Conservation (phyloP, 1,284 basidiomycete genomes). For the Malassezia yamatoensis region DNA sequence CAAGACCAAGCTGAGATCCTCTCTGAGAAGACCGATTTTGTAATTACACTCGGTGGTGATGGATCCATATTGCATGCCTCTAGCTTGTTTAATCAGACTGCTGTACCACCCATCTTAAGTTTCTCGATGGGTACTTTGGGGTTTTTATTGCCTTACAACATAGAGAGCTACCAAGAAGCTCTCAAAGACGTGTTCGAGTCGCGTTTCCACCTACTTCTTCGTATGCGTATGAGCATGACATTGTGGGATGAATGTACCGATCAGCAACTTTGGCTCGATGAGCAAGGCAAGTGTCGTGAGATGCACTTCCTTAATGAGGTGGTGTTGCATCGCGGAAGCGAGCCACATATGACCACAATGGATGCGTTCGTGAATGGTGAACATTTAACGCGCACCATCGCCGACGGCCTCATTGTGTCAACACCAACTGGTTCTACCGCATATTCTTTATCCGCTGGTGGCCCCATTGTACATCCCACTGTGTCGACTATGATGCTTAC, state of each 20-base stretch:
- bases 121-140: constrained; percentile 94
- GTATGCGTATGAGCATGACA: constrained; percentile 26
- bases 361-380: constrained; percentile 92
- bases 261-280: constrained; percentile 9
- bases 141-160: constrained; percentile 74
- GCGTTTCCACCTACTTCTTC: constrained; percentile 28
- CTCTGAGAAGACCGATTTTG: constrained; percentile 56
- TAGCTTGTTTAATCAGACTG: constrained; percentile 73
- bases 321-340: constrained; percentile 77
- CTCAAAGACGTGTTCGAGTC: constrained; percentile 30
- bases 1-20: constrained; percentile 7
- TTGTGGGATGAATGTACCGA: constrained; percentile 7
- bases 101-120: constrained; percentile 85
- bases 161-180: constrained; percentile 26
- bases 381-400: constrained; percentile 77
- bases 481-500: constrained; percentile 80
- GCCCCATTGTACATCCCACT: constrained; percentile 89
- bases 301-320: constrained; percentile 98
- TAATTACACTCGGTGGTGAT: constrained; percentile 86
- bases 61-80: constrained; percentile 92
- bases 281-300: constrained; percentile 51
- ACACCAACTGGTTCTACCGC: constrained; percentile 95
- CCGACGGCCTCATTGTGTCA: constrained; percentile 85
- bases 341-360: constrained; percentile 83
- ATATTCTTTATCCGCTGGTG: constrained; percentile 88